Conservation (phyloP, 805 yeast species). For the Pichia heedii region DNA sequence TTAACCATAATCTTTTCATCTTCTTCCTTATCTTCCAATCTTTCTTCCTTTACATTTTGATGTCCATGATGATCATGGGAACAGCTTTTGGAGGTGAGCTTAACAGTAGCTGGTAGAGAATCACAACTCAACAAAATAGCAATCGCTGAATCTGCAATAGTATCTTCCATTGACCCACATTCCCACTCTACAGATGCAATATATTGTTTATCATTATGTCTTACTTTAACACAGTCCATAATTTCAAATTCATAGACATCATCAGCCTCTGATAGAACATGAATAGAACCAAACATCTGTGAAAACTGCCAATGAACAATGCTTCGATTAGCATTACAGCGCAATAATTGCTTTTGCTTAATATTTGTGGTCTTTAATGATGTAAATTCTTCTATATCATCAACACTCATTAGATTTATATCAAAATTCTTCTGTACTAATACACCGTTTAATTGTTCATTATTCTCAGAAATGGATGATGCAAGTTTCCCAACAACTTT, state of each 20-base stretch:
- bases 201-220: conserved; percentile 33
- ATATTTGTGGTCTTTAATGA: conserved; percentile 79
- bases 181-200: conserved; percentile 78
- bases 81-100: conserved; percentile 60
- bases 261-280: conserved; percentile 47
- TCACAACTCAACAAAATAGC: conserved; percentile 89
- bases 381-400: conserved; percentile 82
- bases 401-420: conserved; percentile 69
- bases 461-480: conserved; percentile 31
- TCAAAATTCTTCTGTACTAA: conserved; percentile 88
- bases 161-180: conserved; percentile 80
- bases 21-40: neutral
- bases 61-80: conserved; percentile 26
- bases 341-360: conserved; percentile 70
- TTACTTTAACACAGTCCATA: conserved; percentile 56
- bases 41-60: neutral
- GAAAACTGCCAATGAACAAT: conserved; percentile 81
- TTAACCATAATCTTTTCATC: neutral
- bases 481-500: conserved; percentile 53
- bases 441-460: conserved; percentile 62
- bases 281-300: conserved; percentile 90
- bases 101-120: conserved; percentile 91
- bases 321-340: conserved; percentile 72
- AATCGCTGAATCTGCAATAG: conserved; percentile 88
- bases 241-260: conserved; percentile 43